Evolutionary conservation across 2,329 filamentous ascomycete species (phyloP).

Genomic region (Phaeophleospora eucalypticola): DNA sequence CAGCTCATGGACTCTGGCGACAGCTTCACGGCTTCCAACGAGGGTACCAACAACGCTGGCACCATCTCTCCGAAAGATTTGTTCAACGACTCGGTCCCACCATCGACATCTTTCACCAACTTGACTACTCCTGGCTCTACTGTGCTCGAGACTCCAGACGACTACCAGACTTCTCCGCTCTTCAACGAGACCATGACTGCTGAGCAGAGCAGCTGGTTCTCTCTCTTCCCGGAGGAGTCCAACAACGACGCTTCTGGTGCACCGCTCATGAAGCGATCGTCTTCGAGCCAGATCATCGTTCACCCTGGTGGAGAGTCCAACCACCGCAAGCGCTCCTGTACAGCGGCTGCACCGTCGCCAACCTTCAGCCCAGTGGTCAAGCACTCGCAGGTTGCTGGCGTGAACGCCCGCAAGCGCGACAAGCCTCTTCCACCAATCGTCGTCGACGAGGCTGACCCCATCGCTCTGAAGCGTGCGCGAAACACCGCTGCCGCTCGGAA

Average conservation of each 20-base stretch:
- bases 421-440: constrained; percentile 77
- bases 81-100: constrained; percentile 71
- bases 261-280: constrained; percentile 41
- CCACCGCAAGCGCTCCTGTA: constrained; percentile 32
- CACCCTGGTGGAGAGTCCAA: constrained; percentile 33
- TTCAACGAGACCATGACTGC: constrained; percentile 57
- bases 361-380: constrained; percentile 42
- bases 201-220: constrained; percentile 62
- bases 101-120: constrained; percentile 76
- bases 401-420: constrained; percentile 68
- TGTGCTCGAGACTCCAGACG: constrained; percentile 71
- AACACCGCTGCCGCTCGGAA: constrained; percentile 93
- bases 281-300: constrained; percentile 35
- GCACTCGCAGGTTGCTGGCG: constrained; percentile 66
- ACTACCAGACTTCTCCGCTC: constrained; percentile 74
- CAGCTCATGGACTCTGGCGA: constrained; percentile 28
- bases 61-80: constrained; percentile 86
- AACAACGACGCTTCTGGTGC: constrained; percentile 26
- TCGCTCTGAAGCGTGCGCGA: constrained; percentile 88
- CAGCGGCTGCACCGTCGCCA: constrained; percentile 41
- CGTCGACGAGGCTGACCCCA: constrained; percentile 67
- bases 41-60: constrained; percentile 35
- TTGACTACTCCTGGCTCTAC: constrained; percentile 76
- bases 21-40: constrained; percentile 46
- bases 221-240: constrained; percentile 62